phyloP scores from a whole-genome alignment of 441 rosid genomes.

The Eutrema salsugineum region DNA sequence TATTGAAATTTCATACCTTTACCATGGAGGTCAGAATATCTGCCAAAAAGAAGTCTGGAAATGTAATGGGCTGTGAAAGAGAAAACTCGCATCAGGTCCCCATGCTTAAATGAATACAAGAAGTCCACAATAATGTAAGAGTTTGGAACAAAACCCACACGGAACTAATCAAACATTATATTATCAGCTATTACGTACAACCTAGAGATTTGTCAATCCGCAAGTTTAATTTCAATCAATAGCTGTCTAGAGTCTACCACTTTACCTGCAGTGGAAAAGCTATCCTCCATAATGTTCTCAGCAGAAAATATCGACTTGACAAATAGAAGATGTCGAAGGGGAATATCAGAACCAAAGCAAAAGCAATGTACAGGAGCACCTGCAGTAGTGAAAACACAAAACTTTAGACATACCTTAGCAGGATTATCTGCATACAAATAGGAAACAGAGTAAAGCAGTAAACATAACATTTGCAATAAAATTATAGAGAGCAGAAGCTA shows the following conservation, averaged over 20 bases:
- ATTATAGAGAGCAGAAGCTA: conserved; percentile 37
- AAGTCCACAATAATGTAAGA: neutral
- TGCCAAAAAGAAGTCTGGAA: conserved; percentile 81
- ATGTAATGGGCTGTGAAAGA: conserved; percentile 59
- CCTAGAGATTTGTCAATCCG: neutral
- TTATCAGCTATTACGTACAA: neutral
- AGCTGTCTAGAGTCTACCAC: neutral
- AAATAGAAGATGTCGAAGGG: conserved; percentile 75
- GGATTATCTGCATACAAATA: conserved; percentile 3
- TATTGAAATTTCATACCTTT: conserved; percentile 46
- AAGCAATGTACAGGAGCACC: conserved; percentile 63
- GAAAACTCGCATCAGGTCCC: neutral
- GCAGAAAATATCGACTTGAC: conserved; percentile 63
- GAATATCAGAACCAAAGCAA: conserved; percentile 58
- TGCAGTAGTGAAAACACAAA: conserved; percentile 32
- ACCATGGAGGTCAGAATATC: conserved; percentile 78
- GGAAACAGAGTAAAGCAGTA: neutral
- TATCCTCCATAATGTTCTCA: conserved; percentile 74
- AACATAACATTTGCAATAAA: neutral
- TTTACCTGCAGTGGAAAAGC: conserved; percentile 70
- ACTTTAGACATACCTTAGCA: neutral
- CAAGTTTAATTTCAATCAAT: neutral
- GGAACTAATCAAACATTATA: neutral
- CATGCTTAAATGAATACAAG: neutral
- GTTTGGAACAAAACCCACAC: neutral